A percentile compares a stretch with the other conserved stretches of the same genome.
Conservation (phyloP, 2,329 filamentous ascomycete genomes). For the Colletotrichum coccodes region DNA sequence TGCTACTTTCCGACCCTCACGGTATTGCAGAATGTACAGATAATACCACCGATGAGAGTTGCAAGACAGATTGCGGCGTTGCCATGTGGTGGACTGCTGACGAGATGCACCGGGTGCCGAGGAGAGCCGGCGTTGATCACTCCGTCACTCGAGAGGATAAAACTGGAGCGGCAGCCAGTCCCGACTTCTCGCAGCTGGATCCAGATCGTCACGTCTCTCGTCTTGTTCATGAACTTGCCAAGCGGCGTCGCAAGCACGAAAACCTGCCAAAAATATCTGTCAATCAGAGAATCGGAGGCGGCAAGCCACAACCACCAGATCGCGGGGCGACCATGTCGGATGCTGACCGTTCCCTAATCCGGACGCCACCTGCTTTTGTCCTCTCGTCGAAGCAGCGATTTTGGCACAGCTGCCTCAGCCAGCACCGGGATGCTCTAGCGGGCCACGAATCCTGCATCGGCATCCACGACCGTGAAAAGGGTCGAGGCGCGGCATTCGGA, state of each 20-base stretch:
- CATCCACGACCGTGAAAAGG: conserved; percentile 7
- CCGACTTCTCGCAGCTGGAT: neutral
- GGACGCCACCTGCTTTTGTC: conserved; percentile 2
- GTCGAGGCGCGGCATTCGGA: conserved; percentile 25
- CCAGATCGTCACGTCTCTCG: neutral
- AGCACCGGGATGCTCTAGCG: conserved; percentile 6
- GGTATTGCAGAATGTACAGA: neutral
- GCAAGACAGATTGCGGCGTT: conserved; percentile 6
- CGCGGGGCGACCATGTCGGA: neutral
- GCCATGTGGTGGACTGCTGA: conserved; percentile 19
- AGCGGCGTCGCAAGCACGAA: neutral
- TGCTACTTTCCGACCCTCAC: neutral
- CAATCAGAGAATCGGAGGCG: neutral
- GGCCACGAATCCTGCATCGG: conserved; percentile 24
- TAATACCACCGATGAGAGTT: neutral
- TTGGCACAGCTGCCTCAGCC: conserved; percentile 11
- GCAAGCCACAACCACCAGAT: conserved; percentile 23
- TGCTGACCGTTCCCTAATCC: conserved; percentile 12
- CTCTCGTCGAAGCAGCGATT: neutral
- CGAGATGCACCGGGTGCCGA: conserved; percentile 9
- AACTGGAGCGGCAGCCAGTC: neutral
- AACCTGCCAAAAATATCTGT: conserved; percentile 17
- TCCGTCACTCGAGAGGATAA: neutral
- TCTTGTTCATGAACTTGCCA: neutral
- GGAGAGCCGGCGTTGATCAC: neutral